These are phyloP conservation scores for Lactarius hengduanensis DNA, from an alignment of 768 basidiomycete genomes.

Conservation along the genomic window DNA sequence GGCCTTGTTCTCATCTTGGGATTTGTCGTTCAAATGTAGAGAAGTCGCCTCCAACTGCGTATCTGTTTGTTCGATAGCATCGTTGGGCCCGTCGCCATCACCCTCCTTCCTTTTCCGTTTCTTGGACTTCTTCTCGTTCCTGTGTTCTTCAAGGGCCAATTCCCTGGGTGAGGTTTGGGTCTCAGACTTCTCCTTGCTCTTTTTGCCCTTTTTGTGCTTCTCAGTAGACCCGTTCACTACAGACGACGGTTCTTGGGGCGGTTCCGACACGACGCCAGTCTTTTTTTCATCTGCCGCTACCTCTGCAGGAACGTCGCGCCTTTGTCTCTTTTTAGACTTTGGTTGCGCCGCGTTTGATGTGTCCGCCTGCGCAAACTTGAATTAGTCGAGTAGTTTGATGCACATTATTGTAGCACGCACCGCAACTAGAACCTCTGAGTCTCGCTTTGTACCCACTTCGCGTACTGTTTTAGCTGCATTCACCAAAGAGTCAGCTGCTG, in stretches of 20 bases:
- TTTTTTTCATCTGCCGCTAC: not conserved
- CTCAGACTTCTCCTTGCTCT: conserved; percentile 19
- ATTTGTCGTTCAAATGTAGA: not conserved
- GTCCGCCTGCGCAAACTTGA: conserved; percentile 9
- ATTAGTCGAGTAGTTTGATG: not conserved
- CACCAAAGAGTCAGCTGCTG: conserved; percentile 27
- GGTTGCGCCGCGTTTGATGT: conserved; percentile 21
- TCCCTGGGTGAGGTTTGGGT: conserved; percentile 22
- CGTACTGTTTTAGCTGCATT: conserved; percentile 5
- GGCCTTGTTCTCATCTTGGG: not conserved
- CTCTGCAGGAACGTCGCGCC: conserved; percentile 28
- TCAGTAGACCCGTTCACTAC: conserved; percentile 20
- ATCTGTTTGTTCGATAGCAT: not conserved
- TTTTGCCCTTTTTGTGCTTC: conserved; percentile 31
- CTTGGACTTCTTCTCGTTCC: conserved; percentile 35
- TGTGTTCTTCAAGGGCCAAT: conserved; percentile 9
- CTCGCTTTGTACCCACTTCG: conserved; percentile 4
- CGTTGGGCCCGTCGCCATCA: conserved; percentile 16
- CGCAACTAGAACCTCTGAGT: conserved; percentile 6
- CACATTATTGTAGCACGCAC: conserved; percentile 1
- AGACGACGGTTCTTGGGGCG: not conserved
- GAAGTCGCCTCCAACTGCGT: not conserved
- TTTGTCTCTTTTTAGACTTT: conserved; percentile 37
- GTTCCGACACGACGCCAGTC: not conserved
- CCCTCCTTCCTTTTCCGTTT: conserved; percentile 32